Base-by-base conservation (phyloP, 352 stramenopile genomes). In the Globisporangium sylvaticum region DNA sequence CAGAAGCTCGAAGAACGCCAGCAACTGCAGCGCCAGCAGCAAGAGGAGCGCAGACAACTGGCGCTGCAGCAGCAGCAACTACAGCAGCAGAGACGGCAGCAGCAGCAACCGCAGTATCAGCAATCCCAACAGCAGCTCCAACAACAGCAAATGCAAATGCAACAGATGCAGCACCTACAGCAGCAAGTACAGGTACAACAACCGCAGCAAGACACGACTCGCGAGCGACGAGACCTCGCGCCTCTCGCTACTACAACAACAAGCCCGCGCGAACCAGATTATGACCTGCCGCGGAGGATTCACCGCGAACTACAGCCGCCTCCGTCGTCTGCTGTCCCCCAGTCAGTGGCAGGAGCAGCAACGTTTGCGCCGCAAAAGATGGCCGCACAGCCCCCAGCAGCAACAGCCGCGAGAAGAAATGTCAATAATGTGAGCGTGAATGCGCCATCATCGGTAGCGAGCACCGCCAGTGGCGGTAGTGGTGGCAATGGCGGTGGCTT, bases 261-360 rank as follows among this genome's bases (percentile, higher is more conserved):
- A 46, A 46, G 15, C 39, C 62, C 58, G 1, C 65, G 68, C 5
- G 74, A 81, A 50, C n/a, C 62, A 4, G 58, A 66, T n/a, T 74
- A 65, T 42, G 64, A 78, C 24, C 50, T 67, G 4, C 50, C 69
- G 14, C 66, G 67, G 22, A 72, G 73, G 14, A 80, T 87, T 53
- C 78, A 84, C 25, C 74, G 78, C 14, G 80, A 77, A 10, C 50
- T 76, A n/a, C 69, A 70, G 52, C 64, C 64, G 15, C 53, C 55
- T 3, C 27, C 42, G 14, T 4, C 37, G 34, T 42, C 34, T 42
- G 34, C 0, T 6, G 14, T 46, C 15, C 15, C 39, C 14, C 39
- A 46, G 39, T 55, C 48, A 55, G 10, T 22, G 31, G 42, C 18
- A 46, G 48, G 14, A 31, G 10, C 46, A 9, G 6, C 61, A 22